Base-by-base conservation (phyloP, 2,329 filamentous ascomycete species). In the Pseudovirgaria hyperparasitica region DNA sequence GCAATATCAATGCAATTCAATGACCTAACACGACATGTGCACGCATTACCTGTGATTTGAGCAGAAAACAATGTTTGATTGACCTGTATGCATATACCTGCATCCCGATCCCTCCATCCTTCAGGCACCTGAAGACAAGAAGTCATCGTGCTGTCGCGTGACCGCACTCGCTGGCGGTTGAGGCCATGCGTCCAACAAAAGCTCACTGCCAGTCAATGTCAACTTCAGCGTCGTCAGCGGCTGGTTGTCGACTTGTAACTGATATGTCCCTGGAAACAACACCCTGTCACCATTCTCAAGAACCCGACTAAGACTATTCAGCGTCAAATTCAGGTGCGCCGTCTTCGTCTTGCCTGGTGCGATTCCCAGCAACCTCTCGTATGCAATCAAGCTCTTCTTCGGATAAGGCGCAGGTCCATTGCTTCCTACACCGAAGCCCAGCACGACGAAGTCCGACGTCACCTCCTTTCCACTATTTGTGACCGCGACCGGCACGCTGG, bases 181-280 rank as follows among this genome's bases (percentile, higher is more conserved):
- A 9, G 45, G 46, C 46, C 46, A 51, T 17, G 37, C 25, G 16
- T 46, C 46, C 19, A 48, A 27, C 22, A 41, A 19, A n/a, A 24
- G 26, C 26, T 42, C 19, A 5, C 34, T 29, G 3, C 46, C 48
- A 1, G 33, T 43, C 26, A 49, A 34, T 1, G 40, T 39, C 12
- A 51, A 46, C 11, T 40, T 36, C 16, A 37, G 13, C 10, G 18
- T 33, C 6, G 39, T 29, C 6, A 39, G 31, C 4, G 36, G 33
- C 5, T 30, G 29, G 17, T 40, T 41, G 26, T 48, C 44, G 10
- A 50, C 34, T 17, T 36, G 9, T 22, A 48, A 13, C 16, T 32
- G 38, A 33, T 73, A 73, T 13, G 51, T 53, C 0, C 67, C 69
- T 0, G 66, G 66, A 44, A 67, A 72, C 9, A 73, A 40, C 13